phyloP scores from a whole-genome alignment of 139 green algal genomes.

The Limnomonas spitsbergensis region DNA sequence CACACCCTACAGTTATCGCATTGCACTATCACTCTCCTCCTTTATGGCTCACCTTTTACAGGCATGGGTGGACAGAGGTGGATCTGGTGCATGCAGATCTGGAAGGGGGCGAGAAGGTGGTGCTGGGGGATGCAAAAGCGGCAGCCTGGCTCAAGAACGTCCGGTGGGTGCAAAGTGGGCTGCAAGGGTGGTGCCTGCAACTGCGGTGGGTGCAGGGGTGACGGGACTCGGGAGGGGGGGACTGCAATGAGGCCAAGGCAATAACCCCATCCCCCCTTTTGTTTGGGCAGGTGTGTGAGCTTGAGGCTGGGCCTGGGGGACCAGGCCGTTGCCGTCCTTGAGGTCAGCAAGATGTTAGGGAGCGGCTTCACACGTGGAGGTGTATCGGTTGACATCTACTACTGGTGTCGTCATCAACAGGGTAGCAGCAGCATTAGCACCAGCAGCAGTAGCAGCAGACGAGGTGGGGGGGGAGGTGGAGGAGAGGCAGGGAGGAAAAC shows the following conservation, averaged over 20 bases:
- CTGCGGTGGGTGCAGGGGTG: too few species aligned
- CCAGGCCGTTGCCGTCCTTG: background rate
- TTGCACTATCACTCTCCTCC: too few species aligned
- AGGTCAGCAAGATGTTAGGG: background rate
- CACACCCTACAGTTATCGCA: too few species aligned
- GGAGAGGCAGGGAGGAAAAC: too few species aligned
- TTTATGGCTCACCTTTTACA: background rate
- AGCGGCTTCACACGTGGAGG: background rate
- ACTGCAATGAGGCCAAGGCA: too few species aligned
- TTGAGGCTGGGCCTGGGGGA: background rate
- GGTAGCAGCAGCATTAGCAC: too few species aligned
- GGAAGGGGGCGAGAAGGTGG: conserved; percentile 1
- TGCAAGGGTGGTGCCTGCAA: too few species aligned
- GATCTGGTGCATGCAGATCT: background rate
- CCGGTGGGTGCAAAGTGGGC: too few species aligned
- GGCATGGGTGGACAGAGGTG: conserved; percentile 14
- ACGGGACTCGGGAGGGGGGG: too few species aligned
- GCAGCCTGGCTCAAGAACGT: background rate
- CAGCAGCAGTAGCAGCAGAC: too few species aligned
- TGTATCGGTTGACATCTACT: background rate
- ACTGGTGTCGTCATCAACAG: background rate
- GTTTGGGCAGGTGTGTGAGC: conserved; percentile 1
- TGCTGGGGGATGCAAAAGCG: background rate
- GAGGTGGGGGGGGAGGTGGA: too few species aligned
- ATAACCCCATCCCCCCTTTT: too few species aligned